These are phyloP conservation scores for Aspergillus vadensis DNA, from an alignment of 2,329 filamentous ascomycete genomes.

Conservation along the genomic window DNA sequence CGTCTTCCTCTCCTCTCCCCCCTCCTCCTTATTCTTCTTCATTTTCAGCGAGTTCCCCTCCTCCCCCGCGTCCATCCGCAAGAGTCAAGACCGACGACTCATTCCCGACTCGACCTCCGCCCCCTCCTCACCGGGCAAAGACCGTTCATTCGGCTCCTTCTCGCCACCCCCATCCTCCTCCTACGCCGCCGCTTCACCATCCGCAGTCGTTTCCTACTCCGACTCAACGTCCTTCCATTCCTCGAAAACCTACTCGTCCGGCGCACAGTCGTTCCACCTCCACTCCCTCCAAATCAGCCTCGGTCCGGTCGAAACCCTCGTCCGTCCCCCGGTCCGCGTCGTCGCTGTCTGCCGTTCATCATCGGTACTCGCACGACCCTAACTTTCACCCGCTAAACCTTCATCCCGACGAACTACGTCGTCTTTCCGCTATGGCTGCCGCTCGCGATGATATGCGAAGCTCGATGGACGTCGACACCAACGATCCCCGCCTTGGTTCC, in stretches of 20 bases:
- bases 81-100: constrained; percentile 9
- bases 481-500: constrained; percentile 58
- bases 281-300: constrained; percentile 29
- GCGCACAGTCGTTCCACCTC: constrained; percentile 35
- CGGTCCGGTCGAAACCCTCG: constrained; percentile 13
- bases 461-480: constrained; percentile 74
- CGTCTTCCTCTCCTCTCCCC: constrained; percentile 2
- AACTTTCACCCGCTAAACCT: constrained; percentile 88
- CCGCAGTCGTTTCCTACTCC: neutral
- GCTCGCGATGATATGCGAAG: constrained; percentile 49
- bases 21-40: neutral
- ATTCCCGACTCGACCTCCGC: constrained; percentile 8
- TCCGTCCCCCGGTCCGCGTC: constrained; percentile 17
- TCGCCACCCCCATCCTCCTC: constrained; percentile 6
- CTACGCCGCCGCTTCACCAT: constrained; percentile 14
- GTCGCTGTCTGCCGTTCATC: constrained; percentile 17
- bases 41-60: neutral
- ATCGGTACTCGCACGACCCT: constrained; percentile 45
- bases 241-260: constrained; percentile 25
- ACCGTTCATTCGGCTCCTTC: constrained; percentile 5
- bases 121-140: constrained; percentile 6
- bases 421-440: constrained; percentile 63
- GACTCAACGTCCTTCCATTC: constrained; percentile 8
- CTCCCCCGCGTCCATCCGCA: constrained; percentile 9
- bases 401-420: constrained; percentile 82